phyloP scores from a whole-genome alignment of 1,139 yeast genomes.

The Hemisphaericaspora xylofermentans region DNA sequence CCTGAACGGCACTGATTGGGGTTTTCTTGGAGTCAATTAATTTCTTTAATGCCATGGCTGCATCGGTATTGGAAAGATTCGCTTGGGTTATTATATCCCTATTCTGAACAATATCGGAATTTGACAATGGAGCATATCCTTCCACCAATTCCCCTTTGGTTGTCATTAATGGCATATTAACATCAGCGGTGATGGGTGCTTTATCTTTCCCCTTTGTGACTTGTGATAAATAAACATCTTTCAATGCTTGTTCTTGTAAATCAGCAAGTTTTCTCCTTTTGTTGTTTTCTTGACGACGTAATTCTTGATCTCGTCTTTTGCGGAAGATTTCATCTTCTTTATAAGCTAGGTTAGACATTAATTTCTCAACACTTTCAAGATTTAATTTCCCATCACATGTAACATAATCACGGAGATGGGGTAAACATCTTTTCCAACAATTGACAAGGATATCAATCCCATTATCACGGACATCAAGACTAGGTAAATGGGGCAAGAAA shows the following conservation, averaged over 20 bases:
- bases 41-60: conserved; percentile 64
- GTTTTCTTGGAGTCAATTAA: conserved; percentile 32
- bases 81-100: conserved; percentile 71
- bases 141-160: conserved; percentile 68
- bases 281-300: conserved; percentile 59
- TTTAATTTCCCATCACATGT: conserved; percentile 88
- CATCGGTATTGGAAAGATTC: conserved; percentile 69
- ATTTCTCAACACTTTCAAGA: conserved; percentile 69
- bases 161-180: conserved; percentile 75
- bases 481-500: conserved; percentile 94
- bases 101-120: conserved; percentile 70
- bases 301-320: conserved; percentile 65
- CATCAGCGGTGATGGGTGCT: conserved; percentile 71
- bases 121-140: conserved; percentile 61
- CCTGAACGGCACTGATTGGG: conserved; percentile 37
- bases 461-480: conserved; percentile 91
- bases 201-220: conserved; percentile 67
- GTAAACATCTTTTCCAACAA: conserved; percentile 78
- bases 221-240: conserved; percentile 32
- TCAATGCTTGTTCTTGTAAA: conserved; percentile 39
- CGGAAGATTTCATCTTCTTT: conserved; percentile 83
- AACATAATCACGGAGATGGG: conserved; percentile 69
- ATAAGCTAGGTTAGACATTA: conserved; percentile 62
- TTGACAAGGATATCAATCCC: conserved; percentile 80
- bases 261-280: conserved; percentile 56